Evolutionary conservation across 768 basidiomycete genomes (phyloP).

Genomic region (Pleurotus pulmonarius): DNA sequence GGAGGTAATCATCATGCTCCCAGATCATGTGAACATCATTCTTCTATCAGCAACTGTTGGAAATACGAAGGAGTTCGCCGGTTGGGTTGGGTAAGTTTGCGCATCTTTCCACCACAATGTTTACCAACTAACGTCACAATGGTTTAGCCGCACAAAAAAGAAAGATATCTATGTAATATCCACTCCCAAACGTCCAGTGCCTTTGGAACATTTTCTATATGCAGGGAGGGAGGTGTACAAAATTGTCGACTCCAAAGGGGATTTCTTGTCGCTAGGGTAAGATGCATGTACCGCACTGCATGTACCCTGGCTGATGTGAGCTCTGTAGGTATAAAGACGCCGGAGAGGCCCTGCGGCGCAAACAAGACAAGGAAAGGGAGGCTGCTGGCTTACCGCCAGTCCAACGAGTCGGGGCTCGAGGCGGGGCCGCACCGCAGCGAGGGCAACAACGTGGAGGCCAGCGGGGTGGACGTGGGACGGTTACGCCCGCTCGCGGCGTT

Average conservation of each 20-base stretch:
- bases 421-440: conserved; percentile 52
- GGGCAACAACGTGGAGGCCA: conserved; percentile 52
- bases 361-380: conserved; percentile 98
- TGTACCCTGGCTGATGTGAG: background rate
- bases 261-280: conserved; percentile 72
- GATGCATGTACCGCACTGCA: background rate
- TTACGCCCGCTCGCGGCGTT: conserved; percentile 30
- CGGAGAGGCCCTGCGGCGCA: conserved; percentile 80
- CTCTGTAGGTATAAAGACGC: conserved; percentile 80
- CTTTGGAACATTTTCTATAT: conserved; percentile 94
- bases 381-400: conserved; percentile 89
- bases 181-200: conserved; percentile 93
- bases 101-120: background rate
- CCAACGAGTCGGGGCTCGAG: conserved; percentile 79
- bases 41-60: conserved; percentile 96
- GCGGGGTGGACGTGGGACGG: conserved; percentile 32
- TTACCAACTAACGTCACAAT: conserved; percentile 7
- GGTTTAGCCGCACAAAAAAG: conserved; percentile 88
- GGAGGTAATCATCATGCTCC: conserved; percentile 99
- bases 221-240: conserved; percentile 92
- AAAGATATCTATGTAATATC: conserved; percentile 99
- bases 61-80: conserved; percentile 96
- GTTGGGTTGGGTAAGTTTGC: conserved; percentile 90
- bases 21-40: conserved; percentile 98
- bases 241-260: conserved; percentile 81